phyloP scores from a whole-genome alignment of 1,284 basidiomycete species.

The Pterulicium gracile region DNA sequence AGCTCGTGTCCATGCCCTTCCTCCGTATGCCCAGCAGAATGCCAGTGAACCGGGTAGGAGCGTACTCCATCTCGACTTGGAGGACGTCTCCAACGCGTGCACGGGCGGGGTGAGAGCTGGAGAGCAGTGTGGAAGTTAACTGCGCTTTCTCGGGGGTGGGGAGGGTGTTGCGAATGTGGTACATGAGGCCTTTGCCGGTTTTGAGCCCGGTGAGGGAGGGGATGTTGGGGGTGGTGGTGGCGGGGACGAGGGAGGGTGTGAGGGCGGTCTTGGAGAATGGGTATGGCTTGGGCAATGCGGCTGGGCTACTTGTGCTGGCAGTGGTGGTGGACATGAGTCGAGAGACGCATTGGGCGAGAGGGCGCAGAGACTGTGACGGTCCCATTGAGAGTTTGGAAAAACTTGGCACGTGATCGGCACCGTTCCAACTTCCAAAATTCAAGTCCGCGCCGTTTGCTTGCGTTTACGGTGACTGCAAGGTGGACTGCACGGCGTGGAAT shows the following conservation, averaged over 20 bases:
- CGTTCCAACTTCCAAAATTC: too few species aligned
- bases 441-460: too few species aligned
- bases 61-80: conserved; percentile 60
- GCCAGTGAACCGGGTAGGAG: conserved; percentile 74
- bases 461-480: too few species aligned
- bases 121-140: conserved; percentile 61
- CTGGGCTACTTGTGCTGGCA: conserved; percentile 10
- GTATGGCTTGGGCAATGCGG: conserved; percentile 31
- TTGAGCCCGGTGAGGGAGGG: conserved; percentile 26
- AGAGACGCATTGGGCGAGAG: not conserved
- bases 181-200: conserved; percentile 72
- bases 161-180: conserved; percentile 58
- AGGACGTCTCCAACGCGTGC: conserved; percentile 75
- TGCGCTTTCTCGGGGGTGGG: conserved; percentile 57
- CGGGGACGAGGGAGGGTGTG: conserved; percentile 32
- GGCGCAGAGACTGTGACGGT: not conserved
- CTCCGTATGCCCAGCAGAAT: conserved; percentile 75
- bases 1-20: conserved; percentile 74
- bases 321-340: conserved; percentile 1
- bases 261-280: conserved; percentile 68
- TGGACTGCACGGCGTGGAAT: too few species aligned
- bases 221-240: conserved; percentile 19
- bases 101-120: conserved; percentile 52
- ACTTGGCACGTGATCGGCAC: too few species aligned
- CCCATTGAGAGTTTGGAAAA: too few species aligned